A percentile compares a stretch with the other conserved stretches of the same genome.
Evolutionary conservation across 495 filamentous ascomycete species (phyloP).

Genomic region (Penicillium lagena): DNA sequence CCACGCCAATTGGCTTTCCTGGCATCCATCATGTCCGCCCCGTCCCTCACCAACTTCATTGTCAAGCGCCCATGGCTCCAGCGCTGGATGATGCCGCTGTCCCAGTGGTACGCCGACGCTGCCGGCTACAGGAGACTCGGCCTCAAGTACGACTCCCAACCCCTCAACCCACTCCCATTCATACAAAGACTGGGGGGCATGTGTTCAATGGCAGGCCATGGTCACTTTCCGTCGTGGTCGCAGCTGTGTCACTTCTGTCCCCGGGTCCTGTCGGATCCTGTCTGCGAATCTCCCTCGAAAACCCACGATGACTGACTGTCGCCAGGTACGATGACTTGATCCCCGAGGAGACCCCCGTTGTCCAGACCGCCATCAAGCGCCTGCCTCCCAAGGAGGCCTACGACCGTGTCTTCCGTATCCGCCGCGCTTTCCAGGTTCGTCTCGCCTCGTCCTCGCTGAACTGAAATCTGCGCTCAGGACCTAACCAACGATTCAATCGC

Average conservation of each 20-base stretch:
- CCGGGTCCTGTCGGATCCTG: no score
- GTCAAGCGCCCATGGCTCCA: slow-evolving; percentile 77
- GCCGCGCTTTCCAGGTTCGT: slow-evolving; percentile 85
- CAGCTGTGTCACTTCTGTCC: no score
- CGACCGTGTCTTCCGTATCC: slow-evolving; percentile 94
- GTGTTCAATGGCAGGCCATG: background rate
- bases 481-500: slow-evolving; percentile 23
- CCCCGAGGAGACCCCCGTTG: slow-evolving; percentile 77
- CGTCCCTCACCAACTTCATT: slow-evolving; percentile 64
- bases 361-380: slow-evolving; percentile 83
- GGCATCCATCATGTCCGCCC: slow-evolving; percentile 61
- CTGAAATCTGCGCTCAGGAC: background rate
- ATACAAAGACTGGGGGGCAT: background rate
- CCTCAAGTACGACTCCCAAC: slow-evolving; percentile 55
- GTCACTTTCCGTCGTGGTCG: background rate
- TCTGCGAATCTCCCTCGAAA: no score
- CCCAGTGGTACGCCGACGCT: slow-evolving; percentile 77
- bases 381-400: slow-evolving; percentile 85
- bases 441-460: no score
- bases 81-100: slow-evolving; percentile 68
- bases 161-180: slow-evolving; percentile 5
- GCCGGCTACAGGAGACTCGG: slow-evolving; percentile 92
- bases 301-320: slow-evolving; percentile 3
- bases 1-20: slow-evolving; percentile 29
- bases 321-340: slow-evolving; percentile 87